Evolutionary conservation across 345 rosid species (phyloP), one percentile per base, ranked within the genome.

Genomic region (Sonneratia alba): DNA sequence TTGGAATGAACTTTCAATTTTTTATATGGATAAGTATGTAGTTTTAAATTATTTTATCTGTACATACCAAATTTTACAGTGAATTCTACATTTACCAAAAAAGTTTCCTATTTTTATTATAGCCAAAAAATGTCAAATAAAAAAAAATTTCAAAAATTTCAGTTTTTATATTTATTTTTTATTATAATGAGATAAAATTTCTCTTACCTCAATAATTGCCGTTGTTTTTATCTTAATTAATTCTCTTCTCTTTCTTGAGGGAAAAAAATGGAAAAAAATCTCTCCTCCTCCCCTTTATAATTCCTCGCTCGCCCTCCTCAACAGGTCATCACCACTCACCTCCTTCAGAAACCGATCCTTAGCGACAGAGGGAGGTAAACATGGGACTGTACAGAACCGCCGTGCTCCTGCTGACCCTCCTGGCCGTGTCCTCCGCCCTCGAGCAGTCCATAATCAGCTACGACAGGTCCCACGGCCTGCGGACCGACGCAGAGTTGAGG

Each of bases 391-490:
- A 0, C 45, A 32, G 37, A 18, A 43, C 71, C 36, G 42, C 55
- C 56, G 4, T 80, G 51, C 68, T 87, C 68, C 74, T 91, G 66
- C 66, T 87, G 32, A 37, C 81, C 45, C 61, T 80, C 68, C 76
- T 86, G 76, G 43, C 84, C 64, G 55, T 83, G 3, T 81, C 91
- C 18, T 87, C 88, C 1, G 93, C 97, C 71, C 27, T 77, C 24
- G 97, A 92, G 77, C 85, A 86, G 90, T 95, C 97, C 24, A 92
- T 92, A 75, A 72, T 90, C 49, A 78, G 89, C 18, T 87, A 92
- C 82, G 97, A 85, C 77, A 78, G 79, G n/a, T 73, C 74, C 11
- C 93, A 91, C 77, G 80, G 73, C 71, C 77, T 81, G 84, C 84
- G 96, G 47, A 73, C 85, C 68, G 96, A 95, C 38, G 87, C 77